Percentiles rank a stretch among this genome's conserved stretches.
These are phyloP conservation scores for Gaeumannomyces sp. DNA, from an alignment of 2,329 filamentous ascomycete species.

Conservation along the genomic window DNA sequence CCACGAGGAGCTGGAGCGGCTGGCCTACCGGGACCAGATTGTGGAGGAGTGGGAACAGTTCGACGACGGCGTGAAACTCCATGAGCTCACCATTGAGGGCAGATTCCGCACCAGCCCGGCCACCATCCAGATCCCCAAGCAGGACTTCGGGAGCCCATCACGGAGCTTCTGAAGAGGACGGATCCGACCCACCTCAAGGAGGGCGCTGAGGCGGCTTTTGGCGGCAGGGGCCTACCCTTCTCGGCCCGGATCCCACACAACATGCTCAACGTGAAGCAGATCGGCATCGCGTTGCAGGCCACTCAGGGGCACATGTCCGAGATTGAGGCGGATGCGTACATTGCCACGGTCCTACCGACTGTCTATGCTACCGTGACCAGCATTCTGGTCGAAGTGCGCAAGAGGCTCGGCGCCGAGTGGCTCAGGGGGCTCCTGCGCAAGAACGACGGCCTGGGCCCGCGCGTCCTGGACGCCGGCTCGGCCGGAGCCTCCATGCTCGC, in stretches of 20 bases:
- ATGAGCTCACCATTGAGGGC: conserved; percentile 69
- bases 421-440: conserved; percentile 56
- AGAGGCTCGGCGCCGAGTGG: conserved; percentile 66
- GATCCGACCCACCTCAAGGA: conserved; percentile 69
- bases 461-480: conserved; percentile 67
- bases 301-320: conserved; percentile 62
- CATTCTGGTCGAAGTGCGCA: conserved; percentile 65
- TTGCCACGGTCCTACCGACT: conserved; percentile 63
- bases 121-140: conserved; percentile 68
- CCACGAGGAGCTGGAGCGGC: conserved; percentile 30
- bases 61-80: conserved; percentile 46
- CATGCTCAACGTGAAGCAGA: conserved; percentile 53
- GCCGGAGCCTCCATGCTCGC: conserved; percentile 68
- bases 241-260: conserved; percentile 65
- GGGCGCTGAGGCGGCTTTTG: conserved; percentile 68
- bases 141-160: conserved; percentile 63
- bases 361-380: conserved; percentile 64
- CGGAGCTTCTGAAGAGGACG: conserved; percentile 58
- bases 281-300: conserved; percentile 57
- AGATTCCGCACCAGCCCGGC: conserved; percentile 66
- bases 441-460: conserved; percentile 49
- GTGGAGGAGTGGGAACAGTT: conserved; percentile 27
- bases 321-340: conserved; percentile 68
- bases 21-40: conserved; percentile 19
- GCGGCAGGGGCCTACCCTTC: conserved; percentile 67